Base-by-base conservation (phyloP, 2,329 filamentous ascomycete species). In the Spiromastix sp. region DNA sequence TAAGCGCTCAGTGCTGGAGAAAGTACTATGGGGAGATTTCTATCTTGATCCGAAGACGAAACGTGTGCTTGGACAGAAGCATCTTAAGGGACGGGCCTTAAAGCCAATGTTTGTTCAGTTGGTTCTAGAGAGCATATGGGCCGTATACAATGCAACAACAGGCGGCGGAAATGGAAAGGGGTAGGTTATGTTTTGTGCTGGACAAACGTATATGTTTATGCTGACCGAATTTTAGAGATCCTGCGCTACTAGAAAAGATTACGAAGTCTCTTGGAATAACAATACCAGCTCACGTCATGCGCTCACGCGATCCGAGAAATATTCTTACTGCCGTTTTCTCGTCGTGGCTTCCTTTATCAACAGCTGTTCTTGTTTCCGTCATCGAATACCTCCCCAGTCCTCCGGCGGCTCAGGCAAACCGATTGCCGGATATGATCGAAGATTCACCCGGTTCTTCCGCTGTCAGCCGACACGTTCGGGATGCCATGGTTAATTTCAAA, bases 71-170 rank as follows among this genome's bases (percentile, higher is more conserved):
- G 83, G 81, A 1, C 75, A 79, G 18, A 96, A 94, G 60, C 91
- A 98, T 64, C 67, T 98, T 33, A 96, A 93, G 55, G 91, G 91
- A 3, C 74, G 91, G 30, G 76, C 81, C 40, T 64, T 98, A 42
- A 98, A 96, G 61, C 91, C 91, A 6, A 85, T 98, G 74, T 98
- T 98, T 57, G 91, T 96, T 10, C 91, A 96, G 57, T 68, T 98
- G 32, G 91, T 98, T 5, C 70, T 98, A 36, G 91, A 96, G 48
- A 89, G 86, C 41, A 80, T 98, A 37, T 98, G 91, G 91, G 86
- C 87, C 17, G 84, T 91, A 7, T 98, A 98, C 55, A 77, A 87
- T 49, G 89, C 87, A 27, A 94, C 89, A 1, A 81, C 77, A 3
- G 86, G 86, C 27, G 82, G 83, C 32, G 80, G 81, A 43, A 79